Percentiles rank a stretch among this genome's conserved stretches.
phyloP scores from a whole-genome alignment of 331 rosid species.

The Cydonia oblonga region DNA sequence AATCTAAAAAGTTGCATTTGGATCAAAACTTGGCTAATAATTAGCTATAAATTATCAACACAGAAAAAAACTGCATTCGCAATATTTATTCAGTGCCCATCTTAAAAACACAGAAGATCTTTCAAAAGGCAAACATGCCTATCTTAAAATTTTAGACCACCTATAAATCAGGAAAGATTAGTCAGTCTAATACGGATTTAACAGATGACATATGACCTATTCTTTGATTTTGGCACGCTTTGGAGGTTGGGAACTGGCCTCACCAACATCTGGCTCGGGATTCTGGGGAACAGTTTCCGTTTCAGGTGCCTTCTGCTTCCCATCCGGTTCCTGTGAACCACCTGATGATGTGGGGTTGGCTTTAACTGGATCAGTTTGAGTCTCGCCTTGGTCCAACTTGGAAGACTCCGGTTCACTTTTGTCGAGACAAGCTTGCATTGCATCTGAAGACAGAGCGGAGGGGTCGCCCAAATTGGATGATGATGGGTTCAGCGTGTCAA shows the following conservation, averaged over 20 bases:
- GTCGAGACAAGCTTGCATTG: slow-evolving; percentile 32
- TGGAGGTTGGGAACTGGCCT: slow-evolving; percentile 27
- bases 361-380: slow-evolving; percentile 24
- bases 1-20: neutral
- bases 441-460: slow-evolving; percentile 35
- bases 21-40: slow-evolving; percentile 26
- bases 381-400: slow-evolving; percentile 23
- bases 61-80: too few relatives aligned
- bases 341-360: slow-evolving; percentile 19
- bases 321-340: slow-evolving; percentile 9
- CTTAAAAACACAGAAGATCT: slow-evolving; percentile 8
- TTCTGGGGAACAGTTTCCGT: slow-evolving; percentile 16
- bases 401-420: slow-evolving; percentile 45
- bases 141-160: slow-evolving; percentile 2
- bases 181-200: neutral
- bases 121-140: slow-evolving; percentile 4
- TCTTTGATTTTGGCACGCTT: slow-evolving; percentile 62
- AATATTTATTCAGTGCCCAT: neutral
- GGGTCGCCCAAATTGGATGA: slow-evolving; percentile 36
- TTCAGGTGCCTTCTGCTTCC: slow-evolving; percentile 31
- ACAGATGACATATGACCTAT: slow-evolving; percentile 2
- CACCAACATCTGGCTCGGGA: slow-evolving; percentile 28
- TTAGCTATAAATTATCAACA: neutral
- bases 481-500: slow-evolving; percentile 48
- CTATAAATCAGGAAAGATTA: slow-evolving; percentile 19